Evolutionary conservation across 192 early-diverging fungal species (phyloP).

Genomic region (Phycomyces blakesleeanus): DNA sequence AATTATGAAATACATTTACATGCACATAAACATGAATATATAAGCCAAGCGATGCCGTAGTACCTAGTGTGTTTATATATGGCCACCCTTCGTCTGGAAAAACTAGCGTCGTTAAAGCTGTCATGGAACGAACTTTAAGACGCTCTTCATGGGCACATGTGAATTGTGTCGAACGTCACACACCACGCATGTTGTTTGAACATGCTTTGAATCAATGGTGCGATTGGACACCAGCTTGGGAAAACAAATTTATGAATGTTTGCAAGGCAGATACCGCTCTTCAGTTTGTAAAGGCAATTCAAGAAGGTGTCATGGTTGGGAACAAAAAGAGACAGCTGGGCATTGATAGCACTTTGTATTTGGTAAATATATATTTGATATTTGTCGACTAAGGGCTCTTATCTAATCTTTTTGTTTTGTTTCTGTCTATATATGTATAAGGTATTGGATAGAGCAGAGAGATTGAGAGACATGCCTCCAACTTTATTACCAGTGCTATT

Average conservation of each 20-base stretch:
- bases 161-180: slow-evolving; percentile 75
- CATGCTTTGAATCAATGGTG: slow-evolving; percentile 64
- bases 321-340: not conserved
- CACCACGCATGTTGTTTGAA: slow-evolving; percentile 76
- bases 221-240: slow-evolving; percentile 41
- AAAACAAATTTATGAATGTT: slow-evolving; percentile 45
- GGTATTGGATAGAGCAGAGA: slow-evolving; percentile 67
- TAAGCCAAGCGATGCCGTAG: slow-evolving; percentile 32
- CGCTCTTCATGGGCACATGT: slow-evolving; percentile 49
- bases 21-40: not conserved
- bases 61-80: slow-evolving; percentile 44
- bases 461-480: slow-evolving; percentile 66
- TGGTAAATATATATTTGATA: slow-evolving; percentile 2
- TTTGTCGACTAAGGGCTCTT: not conserved
- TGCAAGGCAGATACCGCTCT: slow-evolving; percentile 63
- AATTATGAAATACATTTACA: not conserved
- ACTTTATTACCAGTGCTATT: slow-evolving; percentile 67
- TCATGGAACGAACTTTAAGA: slow-evolving; percentile 14
- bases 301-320: slow-evolving; percentile 8
- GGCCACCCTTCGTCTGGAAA: slow-evolving; percentile 51
- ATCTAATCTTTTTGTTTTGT: too few species aligned
- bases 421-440: not conserved
- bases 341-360: slow-evolving; percentile 11
- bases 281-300: slow-evolving; percentile 61
- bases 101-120: slow-evolving; percentile 36